Percentiles rank a stretch among this genome's conserved stretches.
These are phyloP conservation scores for Trichomonas gallinae DNA, from an alignment of 208 protist species.

Conservation along the genomic window DNA sequence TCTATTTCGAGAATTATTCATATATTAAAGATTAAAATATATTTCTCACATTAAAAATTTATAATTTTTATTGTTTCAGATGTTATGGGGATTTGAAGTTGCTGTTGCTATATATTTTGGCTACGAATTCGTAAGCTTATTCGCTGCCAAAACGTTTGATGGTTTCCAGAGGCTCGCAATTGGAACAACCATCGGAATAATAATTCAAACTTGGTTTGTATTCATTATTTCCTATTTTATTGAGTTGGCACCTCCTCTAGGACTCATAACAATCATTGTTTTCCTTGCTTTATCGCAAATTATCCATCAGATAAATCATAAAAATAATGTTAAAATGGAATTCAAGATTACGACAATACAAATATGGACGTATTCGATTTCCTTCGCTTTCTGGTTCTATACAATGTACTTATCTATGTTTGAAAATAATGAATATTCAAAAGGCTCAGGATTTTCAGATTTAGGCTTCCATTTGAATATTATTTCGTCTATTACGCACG, in stretches of 20 bases:
- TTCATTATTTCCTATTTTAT: neutral
- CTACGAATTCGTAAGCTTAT: neutral
- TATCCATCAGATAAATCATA: neutral
- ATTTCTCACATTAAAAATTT: neutral
- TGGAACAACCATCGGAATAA: neutral
- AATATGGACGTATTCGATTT: neutral
- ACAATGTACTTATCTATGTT: neutral
- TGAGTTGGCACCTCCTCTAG: neutral
- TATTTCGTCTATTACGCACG: neutral
- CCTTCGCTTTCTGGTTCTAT: neutral
- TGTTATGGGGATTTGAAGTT: neutral
- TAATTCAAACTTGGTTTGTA: neutral
- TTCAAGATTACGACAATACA: neutral
- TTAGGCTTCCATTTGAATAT: slow-evolving; percentile 1
- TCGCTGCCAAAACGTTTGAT: neutral
- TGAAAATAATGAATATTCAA: neutral
- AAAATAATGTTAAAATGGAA: neutral
- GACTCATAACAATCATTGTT: neutral
- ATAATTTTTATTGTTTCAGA: neutral
- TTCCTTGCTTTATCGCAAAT: neutral
- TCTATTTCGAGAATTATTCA: no score
- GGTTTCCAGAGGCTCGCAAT: neutral
- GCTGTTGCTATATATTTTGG: neutral
- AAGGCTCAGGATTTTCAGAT: neutral
- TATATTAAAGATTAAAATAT: no score